A percentile compares a stretch with the other conserved stretches of the same genome.
Evolutionary conservation across 257 asterid species (phyloP).

Genomic region (Solanum dulcamara): DNA sequence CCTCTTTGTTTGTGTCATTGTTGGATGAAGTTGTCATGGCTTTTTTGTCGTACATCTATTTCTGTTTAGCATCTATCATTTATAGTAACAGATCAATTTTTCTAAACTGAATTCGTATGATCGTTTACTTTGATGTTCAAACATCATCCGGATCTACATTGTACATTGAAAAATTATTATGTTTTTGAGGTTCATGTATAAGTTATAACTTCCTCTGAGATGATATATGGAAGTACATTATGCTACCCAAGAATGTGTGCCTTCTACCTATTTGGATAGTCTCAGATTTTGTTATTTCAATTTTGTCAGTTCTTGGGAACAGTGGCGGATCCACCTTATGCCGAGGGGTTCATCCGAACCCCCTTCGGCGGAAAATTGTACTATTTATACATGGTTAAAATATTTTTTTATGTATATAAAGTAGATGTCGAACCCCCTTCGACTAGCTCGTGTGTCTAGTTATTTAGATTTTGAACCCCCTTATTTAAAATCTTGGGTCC

Average conservation of each 20-base stretch:
- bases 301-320: background rate
- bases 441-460: too few species aligned
- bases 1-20: background rate
- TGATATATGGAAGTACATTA: background rate
- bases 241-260: background rate
- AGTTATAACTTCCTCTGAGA: background rate
- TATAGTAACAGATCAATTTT: background rate
- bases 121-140: background rate
- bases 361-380: too few species aligned
- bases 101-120: background rate
- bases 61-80: background rate
- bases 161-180: background rate
- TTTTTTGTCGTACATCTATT: background rate
- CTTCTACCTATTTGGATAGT: background rate
- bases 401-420: too few species aligned
- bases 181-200: background rate
- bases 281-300: background rate
- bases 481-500: too few species aligned
- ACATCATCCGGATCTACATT: background rate
- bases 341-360: too few species aligned
- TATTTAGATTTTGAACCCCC: too few species aligned
- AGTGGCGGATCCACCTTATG: too few species aligned
- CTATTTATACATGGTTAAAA: too few species aligned
- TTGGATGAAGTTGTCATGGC: background rate
- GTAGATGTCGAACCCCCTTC: too few species aligned